Evolutionary conservation across 257 asterid species (phyloP).

Genomic region (Solanum gracilifrons): DNA sequence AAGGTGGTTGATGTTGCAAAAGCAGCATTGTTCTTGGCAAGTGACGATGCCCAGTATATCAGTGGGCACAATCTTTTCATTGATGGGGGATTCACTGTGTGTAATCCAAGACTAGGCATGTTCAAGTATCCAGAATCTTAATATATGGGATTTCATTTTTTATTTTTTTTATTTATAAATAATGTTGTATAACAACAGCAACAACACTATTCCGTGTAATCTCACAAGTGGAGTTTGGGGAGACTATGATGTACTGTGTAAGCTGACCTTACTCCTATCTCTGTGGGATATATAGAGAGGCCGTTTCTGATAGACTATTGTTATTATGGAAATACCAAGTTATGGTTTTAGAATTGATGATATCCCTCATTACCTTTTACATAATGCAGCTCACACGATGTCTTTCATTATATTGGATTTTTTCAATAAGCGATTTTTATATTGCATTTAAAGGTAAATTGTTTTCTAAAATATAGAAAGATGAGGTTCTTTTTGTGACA

Average conservation of each 20-base stretch:
- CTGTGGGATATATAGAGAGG: background rate
- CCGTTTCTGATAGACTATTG: background rate
- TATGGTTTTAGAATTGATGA: background rate
- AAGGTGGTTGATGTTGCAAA: conserved; percentile 35
- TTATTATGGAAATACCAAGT: background rate
- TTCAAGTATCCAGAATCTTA: conserved; percentile 18
- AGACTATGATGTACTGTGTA: background rate
- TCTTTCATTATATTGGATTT: background rate
- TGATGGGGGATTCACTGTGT: conserved; percentile 42
- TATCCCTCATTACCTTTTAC: background rate
- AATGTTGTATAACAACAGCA: background rate
- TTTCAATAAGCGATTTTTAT: background rate
- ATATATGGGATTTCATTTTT: background rate
- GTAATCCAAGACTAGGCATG: conserved; percentile 9
- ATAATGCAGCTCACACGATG: background rate
- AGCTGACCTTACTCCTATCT: background rate
- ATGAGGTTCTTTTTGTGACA: background rate
- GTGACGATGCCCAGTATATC: conserved; percentile 42
- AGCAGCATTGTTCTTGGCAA: conserved; percentile 42
- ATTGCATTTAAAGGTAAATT: background rate
- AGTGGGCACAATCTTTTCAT: conserved; percentile 49
- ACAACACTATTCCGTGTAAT: background rate
- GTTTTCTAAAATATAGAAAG: too few relatives aligned
- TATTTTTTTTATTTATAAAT: too few relatives aligned
- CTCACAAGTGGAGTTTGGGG: background rate